These are phyloP conservation scores for Mortierella sp. DNA, from an alignment of 371 early-diverging fungal genomes.

Conservation along the genomic window DNA sequence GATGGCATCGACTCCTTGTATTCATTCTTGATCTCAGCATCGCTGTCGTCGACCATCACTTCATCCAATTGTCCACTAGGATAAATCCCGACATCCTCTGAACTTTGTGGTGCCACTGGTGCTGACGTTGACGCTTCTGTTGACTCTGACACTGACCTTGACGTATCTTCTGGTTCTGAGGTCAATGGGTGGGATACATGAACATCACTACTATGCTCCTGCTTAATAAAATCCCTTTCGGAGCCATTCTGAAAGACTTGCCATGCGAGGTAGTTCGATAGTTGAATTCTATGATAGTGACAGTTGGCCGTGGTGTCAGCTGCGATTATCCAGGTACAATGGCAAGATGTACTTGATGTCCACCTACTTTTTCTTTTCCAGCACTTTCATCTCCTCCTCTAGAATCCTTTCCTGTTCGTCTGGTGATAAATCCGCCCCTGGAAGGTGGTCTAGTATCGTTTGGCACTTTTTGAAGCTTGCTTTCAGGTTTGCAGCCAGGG, in stretches of 20 bases:
- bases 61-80: not conserved
- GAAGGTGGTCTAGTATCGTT: conserved; percentile 51
- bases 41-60: not conserved
- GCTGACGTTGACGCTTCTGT: not conserved
- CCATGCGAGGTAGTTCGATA: conserved; percentile 14
- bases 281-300: conserved; percentile 4
- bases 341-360: not conserved
- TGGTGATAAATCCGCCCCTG: conserved; percentile 51
- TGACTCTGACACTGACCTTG: too few relatives aligned
- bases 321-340: too few relatives aligned
- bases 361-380: conserved; percentile 42
- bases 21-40: conserved; percentile 12
- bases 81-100: not conserved
- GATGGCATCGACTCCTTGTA: conserved; percentile 5
- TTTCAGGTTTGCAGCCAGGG: conserved; percentile 39
- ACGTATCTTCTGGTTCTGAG: too few relatives aligned
- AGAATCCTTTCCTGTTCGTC: conserved; percentile 46
- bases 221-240: not conserved
- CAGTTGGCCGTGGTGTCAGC: too few relatives aligned
- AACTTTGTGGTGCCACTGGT: too few relatives aligned
- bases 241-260: conserved; percentile 16
- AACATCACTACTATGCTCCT: conserved; percentile 2
- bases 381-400: conserved; percentile 30
- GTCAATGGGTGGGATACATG: not conserved
- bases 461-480: conserved; percentile 53